Conservation (phyloP, 768 basidiomycete species). For the Chiua virens region DNA sequence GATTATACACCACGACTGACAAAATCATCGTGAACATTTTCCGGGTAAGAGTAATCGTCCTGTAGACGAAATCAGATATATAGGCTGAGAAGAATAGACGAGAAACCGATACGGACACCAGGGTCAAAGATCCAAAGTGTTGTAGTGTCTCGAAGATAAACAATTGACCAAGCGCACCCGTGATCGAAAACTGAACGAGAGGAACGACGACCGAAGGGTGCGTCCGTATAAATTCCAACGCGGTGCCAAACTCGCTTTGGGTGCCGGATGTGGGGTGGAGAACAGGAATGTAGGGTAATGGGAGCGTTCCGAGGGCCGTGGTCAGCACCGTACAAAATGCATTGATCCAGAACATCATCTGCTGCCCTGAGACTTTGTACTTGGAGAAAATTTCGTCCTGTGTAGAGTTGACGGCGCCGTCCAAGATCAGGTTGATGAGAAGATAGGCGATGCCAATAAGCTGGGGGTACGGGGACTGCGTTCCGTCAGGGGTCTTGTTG, state of each 20-base stretch:
- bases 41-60: constrained; percentile 92
- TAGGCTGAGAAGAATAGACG: neutral
- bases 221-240: constrained; percentile 67
- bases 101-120: constrained; percentile 60
- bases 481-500: constrained; percentile 30
- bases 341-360: constrained; percentile 99
- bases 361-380: constrained; percentile 80
- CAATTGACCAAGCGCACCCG: constrained; percentile 92
- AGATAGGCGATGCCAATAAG: constrained; percentile 75
- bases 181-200: constrained; percentile 80
- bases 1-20: constrained; percentile 90
- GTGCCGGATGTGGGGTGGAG: constrained; percentile 66
- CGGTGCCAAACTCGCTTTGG: constrained; percentile 62
- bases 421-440: constrained; percentile 83
- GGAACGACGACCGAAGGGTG: constrained; percentile 79
- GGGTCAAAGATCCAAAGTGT: constrained; percentile 85
- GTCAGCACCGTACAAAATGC: constrained; percentile 78
- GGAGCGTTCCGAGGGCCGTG: constrained; percentile 65
- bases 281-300: constrained; percentile 79
- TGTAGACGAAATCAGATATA: constrained; percentile 29
- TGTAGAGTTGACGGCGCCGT: constrained; percentile 92
- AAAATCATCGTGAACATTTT: constrained; percentile 98
- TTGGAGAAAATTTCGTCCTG: constrained; percentile 94
- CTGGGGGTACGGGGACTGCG: constrained; percentile 49
- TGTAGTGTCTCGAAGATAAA: constrained; percentile 97